A percentile compares a stretch with the other conserved stretches of the same genome.
These are phyloP conservation scores for Arabis alpina DNA, from an alignment of 345 rosid species.

Conservation along the genomic window DNA sequence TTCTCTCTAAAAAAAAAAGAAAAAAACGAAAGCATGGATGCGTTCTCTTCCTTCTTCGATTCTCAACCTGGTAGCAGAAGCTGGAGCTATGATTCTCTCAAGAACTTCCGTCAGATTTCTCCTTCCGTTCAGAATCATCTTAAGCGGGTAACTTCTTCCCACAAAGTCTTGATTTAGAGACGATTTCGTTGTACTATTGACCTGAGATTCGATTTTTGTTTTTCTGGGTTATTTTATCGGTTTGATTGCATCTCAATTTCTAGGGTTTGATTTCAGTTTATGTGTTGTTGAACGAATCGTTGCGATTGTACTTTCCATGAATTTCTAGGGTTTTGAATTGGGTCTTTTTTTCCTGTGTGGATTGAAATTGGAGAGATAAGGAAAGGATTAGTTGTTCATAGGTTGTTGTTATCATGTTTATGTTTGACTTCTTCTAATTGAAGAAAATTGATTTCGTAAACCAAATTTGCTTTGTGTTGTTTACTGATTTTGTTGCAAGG, in stretches of 20 bases:
- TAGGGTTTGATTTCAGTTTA: background rate
- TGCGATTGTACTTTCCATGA: slow-evolving; percentile 2
- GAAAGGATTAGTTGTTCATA: background rate
- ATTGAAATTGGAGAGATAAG: background rate
- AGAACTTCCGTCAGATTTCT: slow-evolving; percentile 71
- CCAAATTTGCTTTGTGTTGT: too few species aligned
- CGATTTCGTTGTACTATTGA: background rate
- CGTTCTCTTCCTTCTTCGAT: slow-evolving; percentile 81
- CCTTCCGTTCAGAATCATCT: slow-evolving; percentile 84
- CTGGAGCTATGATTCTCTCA: slow-evolving; percentile 70
- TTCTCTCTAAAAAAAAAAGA: background rate
- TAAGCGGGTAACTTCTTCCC: slow-evolving; percentile 59
- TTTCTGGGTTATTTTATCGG: background rate
- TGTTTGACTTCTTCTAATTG: too few species aligned
- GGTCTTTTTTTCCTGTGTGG: background rate
- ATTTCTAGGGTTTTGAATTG: slow-evolving; percentile 34
- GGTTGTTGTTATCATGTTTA: background rate
- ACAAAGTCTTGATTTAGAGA: background rate
- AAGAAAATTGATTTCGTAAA: too few species aligned
- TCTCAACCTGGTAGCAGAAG: slow-evolving; percentile 57
- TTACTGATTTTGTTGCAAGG: too few species aligned
- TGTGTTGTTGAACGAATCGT: background rate
- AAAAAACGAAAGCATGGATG: slow-evolving; percentile 50
- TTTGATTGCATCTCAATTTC: background rate
- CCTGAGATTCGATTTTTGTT: background rate